phyloP scores from a whole-genome alignment of 108 stramenopile species.

The Cylindrotheca fusiformis region DNA sequence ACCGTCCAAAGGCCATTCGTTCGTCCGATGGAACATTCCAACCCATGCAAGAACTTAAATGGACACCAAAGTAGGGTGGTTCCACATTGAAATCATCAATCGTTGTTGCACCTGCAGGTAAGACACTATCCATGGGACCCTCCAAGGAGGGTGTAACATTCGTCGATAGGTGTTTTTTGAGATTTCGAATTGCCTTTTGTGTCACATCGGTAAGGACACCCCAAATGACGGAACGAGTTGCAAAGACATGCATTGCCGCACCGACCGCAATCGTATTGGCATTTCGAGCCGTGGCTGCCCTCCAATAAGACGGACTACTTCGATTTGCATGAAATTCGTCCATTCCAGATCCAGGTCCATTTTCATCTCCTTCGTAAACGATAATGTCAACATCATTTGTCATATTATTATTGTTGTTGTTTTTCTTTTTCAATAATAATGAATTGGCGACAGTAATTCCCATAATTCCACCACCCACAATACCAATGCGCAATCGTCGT shows the following conservation, averaged over 20 bases:
- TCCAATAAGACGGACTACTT: constrained; percentile 33
- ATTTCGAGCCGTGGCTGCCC: constrained; percentile 49
- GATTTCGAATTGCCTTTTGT: not conserved
- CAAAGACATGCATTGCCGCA: constrained; percentile 49
- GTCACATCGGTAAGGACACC: constrained; percentile 15
- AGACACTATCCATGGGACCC: too few relatives aligned
- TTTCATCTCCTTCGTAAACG: not conserved
- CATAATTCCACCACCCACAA: constrained; percentile 7
- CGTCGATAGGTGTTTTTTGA: not conserved
- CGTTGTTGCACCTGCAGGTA: not conserved
- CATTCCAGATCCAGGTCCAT: not conserved
- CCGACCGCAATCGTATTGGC: constrained; percentile 46
- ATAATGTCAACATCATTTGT: not conserved
- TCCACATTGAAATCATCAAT: not conserved
- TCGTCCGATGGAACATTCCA: not conserved
- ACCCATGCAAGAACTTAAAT: not conserved
- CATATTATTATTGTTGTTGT: not conserved
- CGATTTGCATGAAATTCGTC: not conserved
- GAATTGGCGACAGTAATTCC: constrained; percentile 9
- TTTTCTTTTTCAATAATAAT: not conserved
- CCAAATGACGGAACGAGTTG: constrained; percentile 23
- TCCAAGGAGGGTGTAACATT: not conserved
- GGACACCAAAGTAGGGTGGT: not conserved
- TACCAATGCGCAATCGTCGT: constrained; percentile 2
- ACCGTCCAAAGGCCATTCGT: not conserved